Conservation (phyloP, 805 yeast genomes). For the Henningerozyma blattae region DNA sequence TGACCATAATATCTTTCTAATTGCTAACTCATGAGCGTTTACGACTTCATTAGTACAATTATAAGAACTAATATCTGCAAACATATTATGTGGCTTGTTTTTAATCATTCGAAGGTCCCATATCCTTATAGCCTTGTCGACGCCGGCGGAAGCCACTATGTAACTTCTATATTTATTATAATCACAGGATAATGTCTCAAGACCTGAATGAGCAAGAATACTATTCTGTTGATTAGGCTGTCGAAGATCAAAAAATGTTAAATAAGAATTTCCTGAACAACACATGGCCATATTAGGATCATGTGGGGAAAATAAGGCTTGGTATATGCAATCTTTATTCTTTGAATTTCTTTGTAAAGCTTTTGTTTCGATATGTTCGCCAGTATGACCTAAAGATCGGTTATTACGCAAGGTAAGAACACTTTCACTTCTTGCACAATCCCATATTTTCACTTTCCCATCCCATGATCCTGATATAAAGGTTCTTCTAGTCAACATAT, state of each 20-base stretch:
- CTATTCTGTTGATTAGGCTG: conserved; percentile 33
- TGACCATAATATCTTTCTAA: conserved; percentile 74
- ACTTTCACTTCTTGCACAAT: conserved; percentile 46
- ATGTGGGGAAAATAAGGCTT: conserved; percentile 76
- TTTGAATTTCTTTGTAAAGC: conserved; percentile 26
- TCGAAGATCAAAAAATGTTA: conserved; percentile 77
- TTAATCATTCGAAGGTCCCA: conserved; percentile 73
- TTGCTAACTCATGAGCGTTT: conserved; percentile 79
- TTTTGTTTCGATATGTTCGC: conserved; percentile 11
- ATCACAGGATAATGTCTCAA: conserved; percentile 72
- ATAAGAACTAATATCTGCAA: conserved; percentile 8
- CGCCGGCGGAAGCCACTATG: conserved; percentile 82
- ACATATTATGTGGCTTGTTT: not conserved
- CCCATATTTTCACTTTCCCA: conserved; percentile 74
- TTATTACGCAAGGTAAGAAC: conserved; percentile 40
- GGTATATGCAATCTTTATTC: conserved; percentile 56
- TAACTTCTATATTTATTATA: conserved; percentile 82
- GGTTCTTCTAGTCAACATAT: conserved; percentile 48
- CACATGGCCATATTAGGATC: conserved; percentile 53
- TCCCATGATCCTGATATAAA: conserved; percentile 89
- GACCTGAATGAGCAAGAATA: conserved; percentile 63
- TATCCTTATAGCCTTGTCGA: conserved; percentile 68
- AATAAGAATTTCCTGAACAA: conserved; percentile 63
- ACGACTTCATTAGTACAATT: conserved; percentile 59
- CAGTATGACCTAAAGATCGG: conserved; percentile 15